phyloP scores from a whole-genome alignment of 768 basidiomycete genomes.

The Lyophyllum decastes region DNA sequence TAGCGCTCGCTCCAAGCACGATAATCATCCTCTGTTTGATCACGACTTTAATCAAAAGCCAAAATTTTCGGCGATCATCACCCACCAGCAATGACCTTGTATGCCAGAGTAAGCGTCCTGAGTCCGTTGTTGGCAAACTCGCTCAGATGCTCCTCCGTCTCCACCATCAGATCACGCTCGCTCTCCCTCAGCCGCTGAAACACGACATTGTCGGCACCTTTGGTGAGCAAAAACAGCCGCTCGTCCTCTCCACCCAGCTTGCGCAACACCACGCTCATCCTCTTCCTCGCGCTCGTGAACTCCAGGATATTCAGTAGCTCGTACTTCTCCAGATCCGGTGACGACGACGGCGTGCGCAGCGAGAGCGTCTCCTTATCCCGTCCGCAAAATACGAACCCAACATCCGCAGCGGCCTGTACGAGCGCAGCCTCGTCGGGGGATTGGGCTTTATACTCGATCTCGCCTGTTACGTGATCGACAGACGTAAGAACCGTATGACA shows the following conservation, averaged over 20 bases:
- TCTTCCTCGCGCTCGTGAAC: constrained; percentile 89
- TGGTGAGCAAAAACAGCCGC: constrained; percentile 72
- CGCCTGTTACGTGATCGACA: constrained; percentile 65
- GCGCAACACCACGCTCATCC: constrained; percentile 91
- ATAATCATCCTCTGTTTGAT: constrained; percentile 67
- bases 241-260: constrained; percentile 60
- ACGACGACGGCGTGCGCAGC: constrained; percentile 74
- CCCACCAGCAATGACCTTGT: constrained; percentile 75
- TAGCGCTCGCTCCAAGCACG: constrained; percentile 79
- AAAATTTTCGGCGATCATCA: background rate
- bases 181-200: constrained; percentile 82
- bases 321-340: constrained; percentile 65
- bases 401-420: constrained; percentile 94
- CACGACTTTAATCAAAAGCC: background rate
- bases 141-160: constrained; percentile 81
- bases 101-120: constrained; percentile 90
- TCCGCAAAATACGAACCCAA: constrained; percentile 90
- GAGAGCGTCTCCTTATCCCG: constrained; percentile 78
- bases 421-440: constrained; percentile 97
- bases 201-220: constrained; percentile 96
- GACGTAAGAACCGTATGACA: constrained; percentile 92
- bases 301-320: constrained; percentile 92
- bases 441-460: constrained; percentile 91
- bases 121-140: constrained; percentile 86
- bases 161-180: constrained; percentile 61